Evolutionary conservation across 495 filamentous ascomycete genomes (phyloP).

Genomic region (Oleoguttula mirabilis): DNA sequence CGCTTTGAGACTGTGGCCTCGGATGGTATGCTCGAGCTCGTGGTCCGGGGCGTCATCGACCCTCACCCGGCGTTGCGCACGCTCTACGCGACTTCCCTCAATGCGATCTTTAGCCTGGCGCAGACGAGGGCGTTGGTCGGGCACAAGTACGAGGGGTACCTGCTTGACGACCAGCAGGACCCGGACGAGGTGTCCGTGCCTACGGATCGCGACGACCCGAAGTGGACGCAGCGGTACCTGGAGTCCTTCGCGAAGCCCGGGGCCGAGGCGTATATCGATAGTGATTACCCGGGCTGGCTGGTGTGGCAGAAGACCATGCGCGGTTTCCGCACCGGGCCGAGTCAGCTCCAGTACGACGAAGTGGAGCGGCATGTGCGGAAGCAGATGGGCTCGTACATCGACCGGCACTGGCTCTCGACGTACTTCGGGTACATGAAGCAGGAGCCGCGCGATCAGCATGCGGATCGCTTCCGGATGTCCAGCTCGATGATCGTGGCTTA

Average conservation of each 20-base stretch:
- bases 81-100: conserved; percentile 68
- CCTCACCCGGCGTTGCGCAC: conserved; percentile 74
- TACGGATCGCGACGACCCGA: conserved; percentile 57
- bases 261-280: conserved; percentile 78
- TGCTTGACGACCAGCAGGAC: conserved; percentile 61
- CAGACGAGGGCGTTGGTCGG: conserved; percentile 75
- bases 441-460: conserved; percentile 71
- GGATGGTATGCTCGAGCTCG: conserved; percentile 68
- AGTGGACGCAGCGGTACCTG: conserved; percentile 68
- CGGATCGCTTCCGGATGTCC: conserved; percentile 81
- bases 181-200: conserved; percentile 61
- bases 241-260: conserved; percentile 66
- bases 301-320: conserved; percentile 81
- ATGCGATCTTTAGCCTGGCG: conserved; percentile 66
- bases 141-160: conserved; percentile 75
- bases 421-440: conserved; percentile 93
- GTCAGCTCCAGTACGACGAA: conserved; percentile 70
- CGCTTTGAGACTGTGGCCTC: conserved; percentile 81
- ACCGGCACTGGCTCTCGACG: conserved; percentile 71
- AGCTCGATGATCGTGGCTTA: conserved; percentile 76
- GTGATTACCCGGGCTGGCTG: conserved; percentile 92
- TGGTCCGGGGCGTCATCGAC: conserved; percentile 74
- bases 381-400: conserved; percentile 69
- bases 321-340: conserved; percentile 58
- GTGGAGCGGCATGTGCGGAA: conserved; percentile 62